Evolutionary conservation across 1,284 basidiomycete genomes (phyloP).

Genomic region (Volvariella surrecta): DNA sequence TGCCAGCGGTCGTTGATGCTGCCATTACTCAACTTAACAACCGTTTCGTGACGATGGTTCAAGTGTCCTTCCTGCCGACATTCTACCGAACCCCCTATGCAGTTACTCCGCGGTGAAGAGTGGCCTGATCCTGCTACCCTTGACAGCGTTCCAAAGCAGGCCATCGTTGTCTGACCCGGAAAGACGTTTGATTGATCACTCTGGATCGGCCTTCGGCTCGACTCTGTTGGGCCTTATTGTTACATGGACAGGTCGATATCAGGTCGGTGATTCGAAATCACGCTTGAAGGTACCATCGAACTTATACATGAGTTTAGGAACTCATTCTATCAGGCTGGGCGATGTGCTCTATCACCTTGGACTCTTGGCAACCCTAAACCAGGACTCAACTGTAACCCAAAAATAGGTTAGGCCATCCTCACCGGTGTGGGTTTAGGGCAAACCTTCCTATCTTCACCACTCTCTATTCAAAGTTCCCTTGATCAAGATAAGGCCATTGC

Average conservation of each 20-base stretch:
- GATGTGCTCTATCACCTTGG: constrained; percentile 15
- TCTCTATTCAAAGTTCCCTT: constrained; percentile 15
- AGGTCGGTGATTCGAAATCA: constrained; percentile 7
- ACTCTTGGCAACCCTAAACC: constrained; percentile 12
- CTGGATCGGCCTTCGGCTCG: constrained; percentile 8
- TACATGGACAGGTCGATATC: constrained; percentile 14
- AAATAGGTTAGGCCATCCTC: constrained; percentile 15
- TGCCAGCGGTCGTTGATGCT: constrained; percentile 13
- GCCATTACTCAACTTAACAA: constrained; percentile 16
- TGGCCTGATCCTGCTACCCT: constrained; percentile 13
- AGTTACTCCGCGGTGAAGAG: constrained; percentile 18
- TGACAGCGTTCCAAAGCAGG: constrained; percentile 15
- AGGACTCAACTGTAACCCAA: constrained; percentile 10
- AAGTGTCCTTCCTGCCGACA: constrained; percentile 16
- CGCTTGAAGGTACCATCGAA: neutral
- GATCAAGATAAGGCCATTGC: constrained; percentile 17
- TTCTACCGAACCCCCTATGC: constrained; percentile 16
- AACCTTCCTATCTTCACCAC: constrained; percentile 15
- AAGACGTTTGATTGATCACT: neutral
- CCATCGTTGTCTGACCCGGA: neutral
- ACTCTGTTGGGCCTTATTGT: constrained; percentile 13
- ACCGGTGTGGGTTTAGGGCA: constrained; percentile 16
- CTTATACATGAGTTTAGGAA: constrained; percentile 8
- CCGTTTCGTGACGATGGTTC: constrained; percentile 15
- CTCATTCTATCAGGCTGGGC: constrained; percentile 16